Evolutionary conservation across 805 yeast genomes (phyloP), one percentile per base, ranked within the genome.

Genomic region (Pichia exigua): DNA sequence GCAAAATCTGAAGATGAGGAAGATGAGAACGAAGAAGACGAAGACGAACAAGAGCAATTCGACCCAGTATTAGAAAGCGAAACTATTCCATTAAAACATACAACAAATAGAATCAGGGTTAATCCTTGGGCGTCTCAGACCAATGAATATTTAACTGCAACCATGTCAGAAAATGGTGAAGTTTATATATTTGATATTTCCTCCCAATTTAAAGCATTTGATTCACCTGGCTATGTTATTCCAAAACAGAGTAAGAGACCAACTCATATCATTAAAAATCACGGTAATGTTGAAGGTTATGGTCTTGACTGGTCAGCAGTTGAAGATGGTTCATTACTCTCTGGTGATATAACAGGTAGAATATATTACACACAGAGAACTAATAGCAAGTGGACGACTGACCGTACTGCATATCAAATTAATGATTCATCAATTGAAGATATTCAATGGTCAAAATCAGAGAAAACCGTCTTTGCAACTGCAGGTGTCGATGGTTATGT

Each of bases 221-320:
- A 87, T 62, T 78, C 85, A 9, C 96, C 98, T 4, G 98, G 98
- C 7, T 84, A 76, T 61, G 74, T 78, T 60, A 80, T 92, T 57
- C 86, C 95, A 47, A 91, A 90, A 65, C 70, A 77, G 18, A 78
- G 83, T 56, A 88, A 85, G 65, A 79, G 83, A 66, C 96, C 98
- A 20, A 64, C 82, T 12, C 91, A 90, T 70, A 89, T 96, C 8
- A 74, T 94, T 54, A 79, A 79, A 62, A 76, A 72, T 57, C 99
- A 94, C 66, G 97, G 97, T 24, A 84, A 85, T 58, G 95, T 87
- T n/a, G 99, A 94, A 72, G 98, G 99, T 38, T 94, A 89, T 63
- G 99, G 97, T 17, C 68, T 94, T 44, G 99, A 92, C 68, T 94
- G 99, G 99, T 87, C 96, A 1, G 96, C 97, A 43, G 71, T 85